A percentile compares a stretch with the other conserved stretches of the same genome.
Evolutionary conservation across 192 early-diverging fungal genomes (phyloP).

Genomic region (Linnemannia schmuckeri): DNA sequence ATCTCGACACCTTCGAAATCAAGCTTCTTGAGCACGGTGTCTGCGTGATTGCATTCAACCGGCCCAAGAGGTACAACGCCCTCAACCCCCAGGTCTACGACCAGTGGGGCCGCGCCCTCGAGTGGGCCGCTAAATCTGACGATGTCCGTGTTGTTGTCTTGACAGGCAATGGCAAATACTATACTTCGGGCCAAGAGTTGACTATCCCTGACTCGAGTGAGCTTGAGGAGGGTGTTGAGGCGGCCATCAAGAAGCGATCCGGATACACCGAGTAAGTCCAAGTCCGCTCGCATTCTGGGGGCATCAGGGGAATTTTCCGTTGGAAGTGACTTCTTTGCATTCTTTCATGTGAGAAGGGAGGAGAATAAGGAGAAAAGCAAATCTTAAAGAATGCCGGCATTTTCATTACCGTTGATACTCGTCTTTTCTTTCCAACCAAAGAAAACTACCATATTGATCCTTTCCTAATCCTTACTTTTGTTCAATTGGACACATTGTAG

Average conservation of each 20-base stretch:
- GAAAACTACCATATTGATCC: neutral
- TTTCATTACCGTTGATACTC: too few relatives aligned
- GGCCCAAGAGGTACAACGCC: constrained; percentile 72
- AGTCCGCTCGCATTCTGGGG: neutral
- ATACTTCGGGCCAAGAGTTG: constrained; percentile 75
- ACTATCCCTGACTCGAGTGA: constrained; percentile 34
- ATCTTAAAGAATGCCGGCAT: too few relatives aligned
- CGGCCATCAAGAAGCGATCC: constrained; percentile 22
- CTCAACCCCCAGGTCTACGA: constrained; percentile 67
- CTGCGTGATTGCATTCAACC: constrained; percentile 73
- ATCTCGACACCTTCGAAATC: constrained; percentile 63
- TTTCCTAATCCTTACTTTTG: neutral
- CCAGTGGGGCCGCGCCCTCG: constrained; percentile 74
- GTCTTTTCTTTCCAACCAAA: too few relatives aligned
- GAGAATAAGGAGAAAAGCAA: neutral
- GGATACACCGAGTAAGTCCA: constrained; percentile 38
- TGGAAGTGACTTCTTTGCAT: constrained; percentile 27
- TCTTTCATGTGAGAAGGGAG: neutral
- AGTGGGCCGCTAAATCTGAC: constrained; percentile 60
- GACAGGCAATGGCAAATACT: constrained; percentile 77
- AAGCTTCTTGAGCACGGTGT: constrained; percentile 65
- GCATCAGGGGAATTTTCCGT: constrained; percentile 33
- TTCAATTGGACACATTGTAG: neutral
- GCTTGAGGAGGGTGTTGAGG: constrained; percentile 25
- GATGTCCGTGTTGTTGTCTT: constrained; percentile 70